Base-by-base conservation (phyloP, 2,329 filamentous ascomycete genomes). In the Chalaropsis thielavioides region DNA sequence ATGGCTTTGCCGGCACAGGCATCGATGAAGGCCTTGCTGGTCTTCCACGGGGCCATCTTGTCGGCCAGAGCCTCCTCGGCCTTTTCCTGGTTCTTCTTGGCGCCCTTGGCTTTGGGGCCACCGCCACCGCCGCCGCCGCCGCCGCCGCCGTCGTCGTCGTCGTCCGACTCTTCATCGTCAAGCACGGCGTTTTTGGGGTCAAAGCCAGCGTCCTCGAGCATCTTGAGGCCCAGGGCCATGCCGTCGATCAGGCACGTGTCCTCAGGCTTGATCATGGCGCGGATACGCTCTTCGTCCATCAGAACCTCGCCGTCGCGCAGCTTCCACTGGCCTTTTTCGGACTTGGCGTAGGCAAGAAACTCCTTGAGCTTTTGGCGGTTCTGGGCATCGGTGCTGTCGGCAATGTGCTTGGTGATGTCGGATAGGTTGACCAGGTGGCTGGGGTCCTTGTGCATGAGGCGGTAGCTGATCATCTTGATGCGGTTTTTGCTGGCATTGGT, bases 291-390 rank as follows among this genome's bases (percentile, higher is more conserved):
- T 71, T 92, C 88, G 67, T 95, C 90, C 13, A 92, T 89, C 24
- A 94, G 79, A 0, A 83, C 79, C 69, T 96, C 89, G 24, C 84
- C 83, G 8, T 84, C 78, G 62, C 83, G 83, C 68, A 95, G 82
- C 35, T 87, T 84, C 94, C 94, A 99, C 69, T 81, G 78, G 40
- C 90, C 89, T 71, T 92, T 92, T 63, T 86, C 83, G 19, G 91
- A 88, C 71, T 95, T 92, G 71, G 94, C 88, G 72, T 96, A 97
- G 61, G 85, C 82, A 70, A 99, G 85, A 73, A 99, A 97, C 71
- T 99, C 94, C 71, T 96, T 94, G 76, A 99, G 86, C 75, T 97
- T 96, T 71, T 95, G 92, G 41, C 94, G 84, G 70, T 96, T 97
- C 72, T 97, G 92, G 65, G 94, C 91, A 72, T 97, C 92, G 22